A percentile compares a stretch with the other conserved stretches of the same genome.
phyloP scores from a whole-genome alignment of 78 protist species.

The Diacronema lutheri region DNA sequence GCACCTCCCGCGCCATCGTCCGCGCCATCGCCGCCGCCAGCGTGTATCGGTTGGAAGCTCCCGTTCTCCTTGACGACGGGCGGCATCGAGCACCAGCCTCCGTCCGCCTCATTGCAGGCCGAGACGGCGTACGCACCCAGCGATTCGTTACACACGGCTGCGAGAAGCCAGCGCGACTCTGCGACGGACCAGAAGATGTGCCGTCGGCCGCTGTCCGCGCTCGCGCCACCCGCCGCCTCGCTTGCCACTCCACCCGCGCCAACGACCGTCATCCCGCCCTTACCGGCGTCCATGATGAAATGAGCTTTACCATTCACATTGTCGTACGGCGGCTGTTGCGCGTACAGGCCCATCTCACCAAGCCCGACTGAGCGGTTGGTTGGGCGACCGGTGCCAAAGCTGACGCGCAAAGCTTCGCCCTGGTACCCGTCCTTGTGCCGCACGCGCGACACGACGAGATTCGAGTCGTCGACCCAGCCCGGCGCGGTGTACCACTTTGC shows the following conservation, averaged over 20 bases:
- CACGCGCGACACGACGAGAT: not conserved
- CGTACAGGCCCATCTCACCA: not conserved
- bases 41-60: not conserved
- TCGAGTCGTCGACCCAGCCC: not conserved
- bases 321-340: not conserved
- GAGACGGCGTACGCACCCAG: not conserved
- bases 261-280: no score
- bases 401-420: not conserved
- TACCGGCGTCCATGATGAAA: not conserved
- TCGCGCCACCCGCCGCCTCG: no score
- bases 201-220: not conserved
- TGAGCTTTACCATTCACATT: not conserved
- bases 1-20: not conserved
- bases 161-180: not conserved
- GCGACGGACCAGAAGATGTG: not conserved
- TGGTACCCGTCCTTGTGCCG: not conserved
- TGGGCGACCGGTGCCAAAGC: no score
- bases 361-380: not conserved
- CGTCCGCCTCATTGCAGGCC: not conserved
- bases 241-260: not conserved
- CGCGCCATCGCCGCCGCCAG: not conserved
- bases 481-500: not conserved
- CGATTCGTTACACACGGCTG: not conserved
- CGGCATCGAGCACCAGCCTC: not conserved
- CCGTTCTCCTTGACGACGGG: not conserved